Base-by-base conservation (phyloP, 2,329 filamentous ascomycete genomes). In the Xylaria sp. region DNA sequence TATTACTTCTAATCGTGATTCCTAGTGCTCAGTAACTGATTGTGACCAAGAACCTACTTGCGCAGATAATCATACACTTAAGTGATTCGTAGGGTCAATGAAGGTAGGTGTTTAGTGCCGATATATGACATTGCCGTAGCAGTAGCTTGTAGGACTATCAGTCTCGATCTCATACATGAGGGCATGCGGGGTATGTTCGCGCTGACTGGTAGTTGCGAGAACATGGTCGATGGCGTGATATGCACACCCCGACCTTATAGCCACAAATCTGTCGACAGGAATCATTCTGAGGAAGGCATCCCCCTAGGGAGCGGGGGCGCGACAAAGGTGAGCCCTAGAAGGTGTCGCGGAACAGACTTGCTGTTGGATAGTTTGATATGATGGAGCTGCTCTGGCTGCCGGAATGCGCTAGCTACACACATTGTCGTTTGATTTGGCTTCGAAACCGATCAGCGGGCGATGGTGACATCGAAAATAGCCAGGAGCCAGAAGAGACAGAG, bases 221-320 rank as follows among this genome's bases (percentile, higher is more conserved):
- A 54, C 54, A n/a, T 63, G 37, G 17, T 38, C 31, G 37, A 63
- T 63, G 45, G 56, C 60, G 60, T 59, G 55, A 54, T 62, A 25
- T 6, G 23, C 12, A 25, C 3, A 43, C 11, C 21, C 40, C 5
- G 21, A 43, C 6, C 35, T 37, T 11, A 14, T 3, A 9, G 14
- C 8, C 35, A 37, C 12, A 3, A 14, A 37, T 37, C 3, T 12
- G 5, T 37, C 3, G 2, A 9, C n/a, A 21, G 38, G 12, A 9
- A 33, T 21, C 11, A 50, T 47, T 23, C 4, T n/a, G 23, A 38
- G 3, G 6, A 50, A 25, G 28, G 2, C n/a, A 8, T 42, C 17
- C 21, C n/a, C 43, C 28, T n/a, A 12, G 8, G 14, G 8, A 28
- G 6, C 9, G 2, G 14, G 3, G 1, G 2, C 9, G 28, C n/a